Base-by-base conservation (phyloP, 345 rosid species). In the Gossypium thurberi region DNA sequence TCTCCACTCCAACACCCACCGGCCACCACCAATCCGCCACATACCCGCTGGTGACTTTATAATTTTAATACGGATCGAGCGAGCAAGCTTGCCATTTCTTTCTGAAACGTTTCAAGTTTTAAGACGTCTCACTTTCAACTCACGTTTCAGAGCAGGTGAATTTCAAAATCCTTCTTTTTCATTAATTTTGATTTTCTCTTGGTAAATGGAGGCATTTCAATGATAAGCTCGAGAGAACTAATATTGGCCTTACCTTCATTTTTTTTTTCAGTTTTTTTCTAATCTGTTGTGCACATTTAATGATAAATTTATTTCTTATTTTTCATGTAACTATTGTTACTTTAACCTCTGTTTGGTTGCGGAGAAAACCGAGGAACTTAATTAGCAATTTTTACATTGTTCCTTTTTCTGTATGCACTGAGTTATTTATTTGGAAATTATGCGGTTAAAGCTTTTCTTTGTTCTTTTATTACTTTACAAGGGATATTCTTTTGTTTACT, bases 331-430 rank as follows among this genome's bases (percentile, higher is more conserved):
- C 26, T 5, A 25, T 23, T 1, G 51, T 66, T 25, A 18, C 71
- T 46, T 66, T 23, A 67, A 50, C 58, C 46, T 51, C 60, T 69
- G 72, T 69, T 69, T 69, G 72, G 72, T 10, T 28, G 25, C 26
- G 46, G 6, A 69, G 72, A 69, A 69, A 69, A 51, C 17, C 4
- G 37, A n/a, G 47, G 14, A 69, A n/a, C 52, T 17, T 26, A 15
- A 15, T 13, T 26, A 51, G 59, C 8, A 51, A 69, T 9, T 40
- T 33, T 2, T 28, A 15, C 68, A 55, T 6, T 40, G 33, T 8
- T 20, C 59, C 10, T 43, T 70, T 70, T 70, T 53, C 73, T n/a
- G 48, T 12, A 11, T 70, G 37, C 69, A 26, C 65, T 28, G 18
- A 6, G 55, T 40, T 64, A 18, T 17, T 51, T 50, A 28, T 51